Evolutionary conservation across 495 filamentous ascomycete species (phyloP).

Genomic region (Hyphodiscus hymeniophilus): DNA sequence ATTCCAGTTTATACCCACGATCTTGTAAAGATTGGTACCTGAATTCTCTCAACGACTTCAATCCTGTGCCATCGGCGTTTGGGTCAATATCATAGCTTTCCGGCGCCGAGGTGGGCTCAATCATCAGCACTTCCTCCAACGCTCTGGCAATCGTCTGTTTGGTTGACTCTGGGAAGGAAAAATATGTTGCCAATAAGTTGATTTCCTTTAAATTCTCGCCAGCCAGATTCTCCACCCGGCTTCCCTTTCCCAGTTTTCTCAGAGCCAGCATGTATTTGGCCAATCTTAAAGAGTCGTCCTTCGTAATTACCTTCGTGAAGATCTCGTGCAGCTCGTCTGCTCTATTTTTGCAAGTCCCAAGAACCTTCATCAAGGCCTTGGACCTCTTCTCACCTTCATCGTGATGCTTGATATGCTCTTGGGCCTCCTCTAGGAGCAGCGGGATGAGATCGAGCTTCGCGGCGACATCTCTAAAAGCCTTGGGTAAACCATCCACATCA

Average conservation of each 20-base stretch:
- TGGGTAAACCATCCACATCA: conserved; percentile 21
- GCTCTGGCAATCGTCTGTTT: too few species aligned
- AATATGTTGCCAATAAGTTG: conserved; percentile 21
- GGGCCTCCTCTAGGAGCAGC: conserved; percentile 15
- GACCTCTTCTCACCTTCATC: conserved; percentile 12
- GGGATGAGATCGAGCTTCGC: conserved; percentile 21
- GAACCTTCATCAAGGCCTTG: conserved; percentile 14
- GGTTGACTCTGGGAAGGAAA: too few species aligned
- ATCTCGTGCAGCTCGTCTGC: conserved; percentile 16
- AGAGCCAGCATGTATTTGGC: conserved; percentile 16
- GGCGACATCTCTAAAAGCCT: conserved; percentile 24
- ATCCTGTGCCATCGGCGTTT: too few species aligned
- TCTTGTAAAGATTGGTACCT: too few species aligned
- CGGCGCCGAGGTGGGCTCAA: too few species aligned
- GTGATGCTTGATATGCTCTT: conserved; percentile 11
- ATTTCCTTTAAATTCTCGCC: conserved; percentile 22
- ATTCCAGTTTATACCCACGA: too few species aligned
- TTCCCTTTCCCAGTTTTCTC: conserved; percentile 20
- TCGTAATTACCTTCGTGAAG: conserved; percentile 19
- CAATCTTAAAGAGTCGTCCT: conserved; percentile 7
- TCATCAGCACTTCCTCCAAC: too few species aligned
- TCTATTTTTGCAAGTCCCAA: conserved; percentile 20
- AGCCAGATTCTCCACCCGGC: conserved; percentile 23
- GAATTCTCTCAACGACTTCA: too few species aligned
- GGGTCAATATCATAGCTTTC: too few species aligned